Percentiles rank a stretch among this genome's conserved stretches.
phyloP scores from a whole-genome alignment of 1,284 basidiomycete species.

The Cystobasidium slooffiae region DNA sequence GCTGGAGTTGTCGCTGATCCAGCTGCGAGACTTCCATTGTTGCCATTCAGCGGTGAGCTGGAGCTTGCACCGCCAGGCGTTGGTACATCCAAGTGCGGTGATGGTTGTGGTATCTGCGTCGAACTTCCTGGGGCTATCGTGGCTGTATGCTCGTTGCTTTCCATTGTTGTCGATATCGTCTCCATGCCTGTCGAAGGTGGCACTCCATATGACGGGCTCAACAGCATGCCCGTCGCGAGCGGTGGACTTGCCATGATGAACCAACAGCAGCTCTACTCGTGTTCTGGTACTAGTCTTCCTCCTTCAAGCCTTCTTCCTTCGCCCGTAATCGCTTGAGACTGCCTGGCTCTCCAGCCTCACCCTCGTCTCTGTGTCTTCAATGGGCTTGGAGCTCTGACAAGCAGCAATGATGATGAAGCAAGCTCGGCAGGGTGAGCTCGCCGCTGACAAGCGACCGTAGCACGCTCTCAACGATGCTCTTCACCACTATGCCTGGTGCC shows the following conservation, averaged over 20 bases:
- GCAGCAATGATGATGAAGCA: no score
- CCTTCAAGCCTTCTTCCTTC: neutral
- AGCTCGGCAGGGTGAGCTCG: no score
- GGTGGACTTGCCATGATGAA: constrained; percentile 1
- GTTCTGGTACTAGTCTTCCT: neutral
- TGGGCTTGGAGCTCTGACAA: no score
- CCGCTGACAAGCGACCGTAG: no score
- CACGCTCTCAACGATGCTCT: no score
- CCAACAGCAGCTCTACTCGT: neutral
- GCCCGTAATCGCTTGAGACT: no score
- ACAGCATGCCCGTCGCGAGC: constrained; percentile 13
- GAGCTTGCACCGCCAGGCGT: constrained; percentile 4
- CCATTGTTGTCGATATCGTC: constrained; percentile 27
- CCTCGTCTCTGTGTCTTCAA: no score
- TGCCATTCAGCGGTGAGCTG: constrained; percentile 10
- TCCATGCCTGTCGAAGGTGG: neutral
- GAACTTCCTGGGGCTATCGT: neutral
- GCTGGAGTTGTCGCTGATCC: constrained; percentile 1
- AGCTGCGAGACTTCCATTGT: constrained; percentile 10
- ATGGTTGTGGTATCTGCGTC: neutral
- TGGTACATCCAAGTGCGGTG: neutral
- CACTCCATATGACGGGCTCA: constrained; percentile 7
- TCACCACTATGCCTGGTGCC: no score
- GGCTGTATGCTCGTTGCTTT: neutral
- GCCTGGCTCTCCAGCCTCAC: no score